A percentile compares a stretch with the other conserved stretches of the same genome.
Conservation (phyloP, 305 asterid species). For the Fraxinus xanthoxyloides region DNA sequence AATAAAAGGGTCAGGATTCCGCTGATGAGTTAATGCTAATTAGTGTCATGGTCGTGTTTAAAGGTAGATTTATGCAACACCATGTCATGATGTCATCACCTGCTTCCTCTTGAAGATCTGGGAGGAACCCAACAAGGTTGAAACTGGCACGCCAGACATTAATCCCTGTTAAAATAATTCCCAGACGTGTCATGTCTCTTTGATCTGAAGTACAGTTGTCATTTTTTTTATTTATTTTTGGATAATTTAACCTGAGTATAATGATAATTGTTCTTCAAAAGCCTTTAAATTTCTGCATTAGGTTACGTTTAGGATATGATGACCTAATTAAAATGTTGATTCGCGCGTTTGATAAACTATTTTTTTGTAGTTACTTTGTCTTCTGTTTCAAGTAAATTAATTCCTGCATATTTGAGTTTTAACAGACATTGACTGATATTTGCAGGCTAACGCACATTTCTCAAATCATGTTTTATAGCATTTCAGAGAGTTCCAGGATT, state of each 20-base stretch:
- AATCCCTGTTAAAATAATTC: neutral
- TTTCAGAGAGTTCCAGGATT: slow-evolving; percentile 9
- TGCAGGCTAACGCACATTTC: slow-evolving; percentile 31
- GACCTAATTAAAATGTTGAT: neutral
- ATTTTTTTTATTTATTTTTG: neutral
- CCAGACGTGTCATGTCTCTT: neutral
- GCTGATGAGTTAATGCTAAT: neutral
- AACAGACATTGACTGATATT: neutral
- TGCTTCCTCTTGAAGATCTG: neutral
- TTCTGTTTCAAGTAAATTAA: neutral
- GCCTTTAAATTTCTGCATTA: neutral
- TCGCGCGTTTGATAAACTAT: neutral
- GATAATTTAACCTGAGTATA: neutral
- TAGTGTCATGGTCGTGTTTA: neutral
- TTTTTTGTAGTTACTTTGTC: neutral
- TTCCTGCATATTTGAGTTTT: slow-evolving; percentile 1
- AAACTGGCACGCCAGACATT: neutral
- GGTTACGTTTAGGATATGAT: neutral
- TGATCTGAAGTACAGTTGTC: neutral
- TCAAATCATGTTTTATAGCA: slow-evolving; percentile 27
- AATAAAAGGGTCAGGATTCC: neutral
- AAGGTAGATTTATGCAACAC: neutral
- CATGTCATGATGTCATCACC: neutral
- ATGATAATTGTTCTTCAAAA: neutral
- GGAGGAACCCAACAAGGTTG: neutral